Evolutionary conservation across 148 eudicot species (phyloP), one percentile per base, ranked within the genome.

Genomic region (Hydrangea macrophylla): DNA sequence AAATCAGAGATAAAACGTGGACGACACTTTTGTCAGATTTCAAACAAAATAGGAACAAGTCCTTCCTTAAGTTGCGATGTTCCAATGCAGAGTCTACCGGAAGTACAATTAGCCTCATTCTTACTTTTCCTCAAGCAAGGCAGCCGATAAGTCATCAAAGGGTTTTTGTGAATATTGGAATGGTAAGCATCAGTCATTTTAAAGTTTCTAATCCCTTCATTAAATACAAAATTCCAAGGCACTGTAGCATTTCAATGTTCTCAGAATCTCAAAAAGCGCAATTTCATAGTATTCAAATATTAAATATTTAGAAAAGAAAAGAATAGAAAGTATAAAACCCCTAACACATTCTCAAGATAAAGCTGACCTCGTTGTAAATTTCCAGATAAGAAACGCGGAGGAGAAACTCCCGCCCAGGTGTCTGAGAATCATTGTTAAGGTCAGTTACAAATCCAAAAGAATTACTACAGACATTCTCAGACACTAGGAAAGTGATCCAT

Each of bases 301-400:
- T 5, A 28, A 62, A 37, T 25, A 27, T 1, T 36, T 7, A 33
- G 15, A n/a, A 44, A 55, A 59, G 13, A 40, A 37, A 42, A 3
- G 2, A 39, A 51, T 60, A 33, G 1, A 39, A 24, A 25, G 24
- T 55, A 76, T 48, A 54, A 55, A 64, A 45, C 45, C 20, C 31
- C 23, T 27, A 58, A 6, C 30, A 44, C 28, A 56, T n/a, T 40
- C 25, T 20, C 44, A 67, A 10, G 31, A 23, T 30, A 53, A 70
- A 55, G 51, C 86, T 68, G 24, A 90, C 96, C 96, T 90, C 96
- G 58, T 90, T 90, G 73, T 90, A 90, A 45, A 90, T 90, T 75
- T 90, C 96, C 67, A 90, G 81, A 70, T 90, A 90, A 25, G 96
- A 90, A 59, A 90, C 92, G 65, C 92, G 92, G 48, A 90, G 96